phyloP scores from a whole-genome alignment of 805 yeast species.

The Kodamaea hsintzibuensis region DNA sequence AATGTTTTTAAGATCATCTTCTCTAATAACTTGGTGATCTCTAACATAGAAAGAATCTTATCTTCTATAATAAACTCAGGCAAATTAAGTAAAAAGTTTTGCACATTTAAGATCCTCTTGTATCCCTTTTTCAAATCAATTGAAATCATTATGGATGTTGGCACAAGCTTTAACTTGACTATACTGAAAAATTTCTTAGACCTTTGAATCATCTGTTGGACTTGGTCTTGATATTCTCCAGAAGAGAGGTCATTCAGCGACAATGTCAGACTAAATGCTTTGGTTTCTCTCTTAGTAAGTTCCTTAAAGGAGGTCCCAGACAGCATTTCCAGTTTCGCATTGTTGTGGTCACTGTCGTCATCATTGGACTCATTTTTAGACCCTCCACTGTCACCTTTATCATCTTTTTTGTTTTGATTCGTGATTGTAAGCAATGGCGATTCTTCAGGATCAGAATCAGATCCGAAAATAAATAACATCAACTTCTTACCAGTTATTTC shows the following conservation, averaged over 20 bases:
- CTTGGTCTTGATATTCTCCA: constrained; percentile 25
- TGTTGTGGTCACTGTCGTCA: not conserved
- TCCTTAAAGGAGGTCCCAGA: not conserved
- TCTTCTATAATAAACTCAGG: constrained; percentile 35
- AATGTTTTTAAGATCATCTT: constrained; percentile 32
- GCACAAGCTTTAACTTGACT: constrained; percentile 45
- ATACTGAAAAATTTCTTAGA: constrained; percentile 75
- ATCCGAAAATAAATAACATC: constrained; percentile 37
- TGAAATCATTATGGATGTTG: constrained; percentile 35
- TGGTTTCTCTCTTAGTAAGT: not conserved
- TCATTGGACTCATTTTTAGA: not conserved
- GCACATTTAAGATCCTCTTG: constrained; percentile 38
- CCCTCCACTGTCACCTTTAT: constrained; percentile 7
- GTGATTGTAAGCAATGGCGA: constrained; percentile 18
- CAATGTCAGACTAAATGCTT: constrained; percentile 1
- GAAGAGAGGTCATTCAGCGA: constrained; percentile 2
- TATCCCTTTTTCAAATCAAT: constrained; percentile 36
- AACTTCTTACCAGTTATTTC: constrained; percentile 41
- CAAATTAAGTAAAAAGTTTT: constrained; percentile 32
- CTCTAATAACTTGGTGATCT: constrained; percentile 35
- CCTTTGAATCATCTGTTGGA: constrained; percentile 67
- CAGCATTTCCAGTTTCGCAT: not conserved
- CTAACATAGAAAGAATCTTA: constrained; percentile 34
- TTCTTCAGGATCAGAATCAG: constrained; percentile 24
- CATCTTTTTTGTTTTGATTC: constrained; percentile 10